Conservation (phyloP, 768 basidiomycete genomes). For the Nidularia pulvinata region DNA sequence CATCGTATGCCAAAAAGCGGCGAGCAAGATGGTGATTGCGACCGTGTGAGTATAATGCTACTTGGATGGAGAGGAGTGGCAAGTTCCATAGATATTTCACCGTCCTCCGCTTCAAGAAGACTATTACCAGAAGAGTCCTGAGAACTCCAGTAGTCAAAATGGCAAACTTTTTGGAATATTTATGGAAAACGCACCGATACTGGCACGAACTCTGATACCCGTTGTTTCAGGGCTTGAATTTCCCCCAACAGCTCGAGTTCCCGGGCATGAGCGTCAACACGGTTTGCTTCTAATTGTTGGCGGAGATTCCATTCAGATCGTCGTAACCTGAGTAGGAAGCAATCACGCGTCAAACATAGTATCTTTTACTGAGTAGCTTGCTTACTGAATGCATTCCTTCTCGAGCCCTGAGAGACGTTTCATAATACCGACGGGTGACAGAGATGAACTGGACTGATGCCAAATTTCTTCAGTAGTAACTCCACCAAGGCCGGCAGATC, state of each 20-base stretch:
- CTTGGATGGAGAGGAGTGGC: constrained; percentile 46
- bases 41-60: neutral
- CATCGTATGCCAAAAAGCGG: neutral
- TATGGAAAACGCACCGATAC: too few species aligned
- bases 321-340: constrained; percentile 18
- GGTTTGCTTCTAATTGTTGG: constrained; percentile 22
- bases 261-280: constrained; percentile 16
- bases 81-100: constrained; percentile 50
- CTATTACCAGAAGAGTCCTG: constrained; percentile 2
- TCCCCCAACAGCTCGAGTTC: constrained; percentile 30
- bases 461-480: too few species aligned
- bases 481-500: too few species aligned
- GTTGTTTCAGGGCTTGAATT: constrained; percentile 11
- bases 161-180: too few species aligned
- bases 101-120: constrained; percentile 28
- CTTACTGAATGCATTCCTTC: constrained; percentile 31
- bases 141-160: neutral
- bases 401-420: constrained; percentile 18
- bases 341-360: neutral
- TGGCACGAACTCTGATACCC: neutral
- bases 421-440: constrained; percentile 1
- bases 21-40: constrained; percentile 8
- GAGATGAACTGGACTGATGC: neutral
- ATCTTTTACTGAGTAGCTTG: neutral
- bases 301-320: constrained; percentile 22